These are phyloP conservation scores for Candida pseudocylindracea DNA, from an alignment of 1,139 yeast species.

Conservation along the genomic window DNA sequence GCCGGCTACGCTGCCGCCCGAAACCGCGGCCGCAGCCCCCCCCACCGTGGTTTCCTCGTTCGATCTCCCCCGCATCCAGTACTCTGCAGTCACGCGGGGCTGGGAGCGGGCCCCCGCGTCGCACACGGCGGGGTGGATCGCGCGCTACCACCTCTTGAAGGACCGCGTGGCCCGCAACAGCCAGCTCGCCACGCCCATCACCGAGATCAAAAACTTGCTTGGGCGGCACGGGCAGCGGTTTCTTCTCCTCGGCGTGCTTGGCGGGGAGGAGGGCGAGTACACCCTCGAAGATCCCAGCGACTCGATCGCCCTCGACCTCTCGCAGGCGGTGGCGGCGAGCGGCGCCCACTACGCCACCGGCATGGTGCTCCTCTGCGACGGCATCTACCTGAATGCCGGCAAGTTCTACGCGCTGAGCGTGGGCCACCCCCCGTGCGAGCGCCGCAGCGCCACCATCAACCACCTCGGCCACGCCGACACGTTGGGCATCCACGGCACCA, in stretches of 20 bases:
- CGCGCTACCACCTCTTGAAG: constrained; percentile 32
- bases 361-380: constrained; percentile 63
- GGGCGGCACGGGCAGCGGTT: constrained; percentile 71
- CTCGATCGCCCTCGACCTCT: constrained; percentile 44
- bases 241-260: constrained; percentile 54
- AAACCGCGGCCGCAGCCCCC: constrained; percentile 20
- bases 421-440: constrained; percentile 81
- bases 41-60: constrained; percentile 1
- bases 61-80: too few relatives aligned
- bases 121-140: constrained; percentile 10
- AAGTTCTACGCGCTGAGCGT: constrained; percentile 56
- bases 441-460: constrained; percentile 39
- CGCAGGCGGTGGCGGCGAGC: constrained; percentile 38
- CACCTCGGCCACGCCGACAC: constrained; percentile 67
- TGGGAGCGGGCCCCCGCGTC: constrained; percentile 2
- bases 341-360: constrained; percentile 66
- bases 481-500: constrained; percentile 36
- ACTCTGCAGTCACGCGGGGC: constrained; percentile 2
- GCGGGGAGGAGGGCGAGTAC: constrained; percentile 46
- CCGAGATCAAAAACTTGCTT: constrained; percentile 58
- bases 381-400: constrained; percentile 53
- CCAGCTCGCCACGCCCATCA: constrained; percentile 39
- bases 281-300: constrained; percentile 71
- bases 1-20: constrained; percentile 55
- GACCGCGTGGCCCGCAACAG: constrained; percentile 66